Percentiles rank a stretch among this genome's conserved stretches.
Conservation (phyloP, 768 basidiomycete species). For the Suillus ampliporus region DNA sequence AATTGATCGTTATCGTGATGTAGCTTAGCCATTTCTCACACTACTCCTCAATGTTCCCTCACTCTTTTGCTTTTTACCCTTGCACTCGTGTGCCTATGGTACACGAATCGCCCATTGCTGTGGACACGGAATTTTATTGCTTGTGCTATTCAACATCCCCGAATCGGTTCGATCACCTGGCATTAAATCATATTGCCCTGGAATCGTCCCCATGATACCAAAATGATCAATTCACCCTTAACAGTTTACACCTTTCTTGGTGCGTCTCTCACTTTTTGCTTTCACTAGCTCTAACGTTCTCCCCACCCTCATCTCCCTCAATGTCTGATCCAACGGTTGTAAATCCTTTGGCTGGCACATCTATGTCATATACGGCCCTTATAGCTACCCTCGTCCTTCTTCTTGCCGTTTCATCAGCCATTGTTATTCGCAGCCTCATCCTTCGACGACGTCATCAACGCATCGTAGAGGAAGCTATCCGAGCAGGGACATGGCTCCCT, state of each 20-base stretch:
- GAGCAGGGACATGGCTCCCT: slow-evolving; percentile 65
- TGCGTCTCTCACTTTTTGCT: slow-evolving; percentile 17
- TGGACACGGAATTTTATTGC: neutral
- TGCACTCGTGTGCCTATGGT: neutral
- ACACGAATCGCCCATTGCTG: neutral
- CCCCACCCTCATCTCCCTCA: neutral
- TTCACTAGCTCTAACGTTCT: slow-evolving; percentile 2
- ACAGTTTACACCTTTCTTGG: slow-evolving; percentile 41
- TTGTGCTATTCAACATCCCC: slow-evolving; percentile 5
- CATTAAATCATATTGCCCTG: slow-evolving; percentile 13
- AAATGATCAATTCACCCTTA: slow-evolving; percentile 6
- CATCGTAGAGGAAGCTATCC: slow-evolving; percentile 66
- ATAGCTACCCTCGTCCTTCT: slow-evolving; percentile 70
- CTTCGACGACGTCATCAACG: slow-evolving; percentile 66
- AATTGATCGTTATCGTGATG: neutral
- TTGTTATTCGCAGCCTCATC: slow-evolving; percentile 67
- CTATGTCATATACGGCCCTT: slow-evolving; percentile 48
- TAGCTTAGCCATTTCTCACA: slow-evolving; percentile 21
- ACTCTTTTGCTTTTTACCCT: neutral
- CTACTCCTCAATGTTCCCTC: slow-evolving; percentile 20
- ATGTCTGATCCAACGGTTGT: slow-evolving; percentile 24
- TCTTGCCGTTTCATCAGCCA: slow-evolving; percentile 68
- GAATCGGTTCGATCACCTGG: slow-evolving; percentile 11
- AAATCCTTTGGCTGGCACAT: slow-evolving; percentile 12
- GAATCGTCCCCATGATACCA: slow-evolving; percentile 10